phyloP scores from a whole-genome alignment of 2,329 filamentous ascomycete genomes.

The Microsporum canis region DNA sequence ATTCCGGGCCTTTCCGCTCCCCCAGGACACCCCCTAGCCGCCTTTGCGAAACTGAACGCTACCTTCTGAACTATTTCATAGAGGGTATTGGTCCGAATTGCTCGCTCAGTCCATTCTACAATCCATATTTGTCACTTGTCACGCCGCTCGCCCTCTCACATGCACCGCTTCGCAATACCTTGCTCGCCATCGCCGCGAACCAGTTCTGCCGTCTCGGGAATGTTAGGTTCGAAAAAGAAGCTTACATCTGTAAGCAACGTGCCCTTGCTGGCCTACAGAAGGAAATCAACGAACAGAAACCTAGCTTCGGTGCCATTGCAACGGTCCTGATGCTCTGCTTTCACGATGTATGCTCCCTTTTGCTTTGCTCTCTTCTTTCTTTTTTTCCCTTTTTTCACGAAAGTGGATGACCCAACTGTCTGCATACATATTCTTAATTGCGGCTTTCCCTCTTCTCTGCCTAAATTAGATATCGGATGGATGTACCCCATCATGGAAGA shows the following conservation, averaged over 20 bases:
- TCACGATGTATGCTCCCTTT: constrained; percentile 18
- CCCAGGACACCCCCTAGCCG: constrained; percentile 12
- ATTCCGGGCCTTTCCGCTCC: neutral
- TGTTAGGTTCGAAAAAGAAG: constrained; percentile 17
- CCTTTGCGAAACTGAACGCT: constrained; percentile 12
- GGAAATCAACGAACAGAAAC: constrained; percentile 13
- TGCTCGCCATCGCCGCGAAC: constrained; percentile 23
- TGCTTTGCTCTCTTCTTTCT: neutral
- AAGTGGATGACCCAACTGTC: neutral
- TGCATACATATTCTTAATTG: neutral
- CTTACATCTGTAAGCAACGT: constrained; percentile 19
- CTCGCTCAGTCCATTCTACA: constrained; percentile 20
- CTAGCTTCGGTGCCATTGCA: constrained; percentile 20
- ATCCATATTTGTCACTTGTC: constrained; percentile 22
- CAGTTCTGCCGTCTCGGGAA: constrained; percentile 21
- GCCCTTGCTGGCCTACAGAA: constrained; percentile 20
- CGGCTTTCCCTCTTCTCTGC: neutral
- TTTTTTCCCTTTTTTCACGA: neutral
- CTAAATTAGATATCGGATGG: constrained; percentile 22
- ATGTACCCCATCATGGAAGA: constrained; percentile 24
- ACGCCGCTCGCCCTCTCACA: constrained; percentile 18
- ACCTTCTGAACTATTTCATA: constrained; percentile 23
- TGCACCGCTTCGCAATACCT: constrained; percentile 18
- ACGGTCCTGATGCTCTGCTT: constrained; percentile 27
- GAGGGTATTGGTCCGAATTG: constrained; percentile 22